Base-by-base conservation (phyloP, 228 moss, liverwort and hornwort species). In the Sphagnum magellanicum region DNA sequence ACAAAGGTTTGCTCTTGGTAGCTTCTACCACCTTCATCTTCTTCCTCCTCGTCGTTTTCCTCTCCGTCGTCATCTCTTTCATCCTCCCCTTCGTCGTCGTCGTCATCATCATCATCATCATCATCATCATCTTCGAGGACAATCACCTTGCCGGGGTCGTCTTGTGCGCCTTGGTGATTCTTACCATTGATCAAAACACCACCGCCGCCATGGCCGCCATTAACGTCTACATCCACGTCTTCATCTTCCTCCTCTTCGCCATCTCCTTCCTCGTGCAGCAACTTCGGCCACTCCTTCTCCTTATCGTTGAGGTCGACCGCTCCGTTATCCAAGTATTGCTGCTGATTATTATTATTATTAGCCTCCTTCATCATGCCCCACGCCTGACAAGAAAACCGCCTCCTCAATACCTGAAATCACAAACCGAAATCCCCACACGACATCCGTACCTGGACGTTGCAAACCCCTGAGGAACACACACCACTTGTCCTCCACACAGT, bases 251-350 rank as follows among this genome's bases (percentile, higher is more conserved):
- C 83, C 59, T 80, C 80, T 50, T 81, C 82, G 17, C 84, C 87
- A 62, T 90, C 89, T 5, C 87, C 90, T 59, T 85, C 89, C 5
- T 89, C 85, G 81, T 89, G 89, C 14, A 87, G 91, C 50, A 89
- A 82, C 74, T 32, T 32, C 32, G 32, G 32, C 32, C 32, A 32
- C 32, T 32, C 32, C 32, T 32, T 32, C 32, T 32, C 32, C 32
- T 32, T 32, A 32, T 91, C 89, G 13, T 79, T 83, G 49, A 82
- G 81, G 63, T 79, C 75, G 16, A 76, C 77, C 64, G 83, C 91
- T 17, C 82, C 87, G 69, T 91, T 91, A 73, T 91, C 91, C 68
- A 91, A 62, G 73, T 87, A 91, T 51, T 85, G 89, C 77, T 32
- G 32, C 32, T 32, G 32, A 2, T 32, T 2, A 32, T 32, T 32